Percentiles rank a stretch among this genome's conserved stretches.
Evolutionary conservation across 1,284 basidiomycete genomes (phyloP).

Genomic region (Mycosarcoma mackinlayi): DNA sequence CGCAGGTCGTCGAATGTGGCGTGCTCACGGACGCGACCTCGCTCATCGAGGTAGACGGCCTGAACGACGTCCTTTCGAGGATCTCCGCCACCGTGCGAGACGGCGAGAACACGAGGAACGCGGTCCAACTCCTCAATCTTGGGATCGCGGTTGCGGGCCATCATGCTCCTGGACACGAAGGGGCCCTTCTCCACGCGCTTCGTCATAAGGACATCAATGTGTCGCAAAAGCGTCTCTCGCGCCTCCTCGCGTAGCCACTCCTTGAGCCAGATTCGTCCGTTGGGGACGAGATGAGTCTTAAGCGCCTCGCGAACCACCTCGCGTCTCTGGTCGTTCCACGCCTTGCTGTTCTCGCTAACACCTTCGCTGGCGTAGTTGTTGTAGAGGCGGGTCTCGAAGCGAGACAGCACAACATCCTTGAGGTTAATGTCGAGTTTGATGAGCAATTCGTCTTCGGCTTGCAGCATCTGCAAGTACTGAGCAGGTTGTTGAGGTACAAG

Average conservation of each 20-base stretch:
- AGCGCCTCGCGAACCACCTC: constrained; percentile 82
- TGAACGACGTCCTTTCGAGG: constrained; percentile 88
- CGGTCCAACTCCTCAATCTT: constrained; percentile 75
- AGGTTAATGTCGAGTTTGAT: constrained; percentile 82
- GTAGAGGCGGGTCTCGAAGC: constrained; percentile 71
- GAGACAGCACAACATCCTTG: constrained; percentile 45
- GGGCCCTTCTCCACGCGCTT: constrained; percentile 74
- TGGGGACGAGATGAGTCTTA: constrained; percentile 82
- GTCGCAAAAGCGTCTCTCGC: constrained; percentile 74
- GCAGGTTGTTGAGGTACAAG: constrained; percentile 73
- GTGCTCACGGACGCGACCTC: constrained; percentile 87
- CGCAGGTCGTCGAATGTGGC: constrained; percentile 80
- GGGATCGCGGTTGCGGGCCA: constrained; percentile 52
- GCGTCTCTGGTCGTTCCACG: constrained; percentile 92
- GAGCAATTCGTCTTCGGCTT: constrained; percentile 87
- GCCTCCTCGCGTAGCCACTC: constrained; percentile 90
- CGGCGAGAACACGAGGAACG: constrained; percentile 84
- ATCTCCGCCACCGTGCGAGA: constrained; percentile 95
- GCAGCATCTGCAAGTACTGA: constrained; percentile 90
- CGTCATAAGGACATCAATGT: constrained; percentile 55
- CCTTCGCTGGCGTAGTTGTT: constrained; percentile 87
- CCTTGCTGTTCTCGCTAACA: constrained; percentile 82
- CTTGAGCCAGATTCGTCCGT: constrained; percentile 84
- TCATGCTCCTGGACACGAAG: constrained; percentile 72
- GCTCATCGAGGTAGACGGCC: constrained; percentile 85